A percentile compares a stretch with the other conserved stretches of the same genome.
Evolutionary conservation across 2,329 filamentous ascomycete genomes (phyloP).

Genomic region (Chrysosporium queenslandicum): DNA sequence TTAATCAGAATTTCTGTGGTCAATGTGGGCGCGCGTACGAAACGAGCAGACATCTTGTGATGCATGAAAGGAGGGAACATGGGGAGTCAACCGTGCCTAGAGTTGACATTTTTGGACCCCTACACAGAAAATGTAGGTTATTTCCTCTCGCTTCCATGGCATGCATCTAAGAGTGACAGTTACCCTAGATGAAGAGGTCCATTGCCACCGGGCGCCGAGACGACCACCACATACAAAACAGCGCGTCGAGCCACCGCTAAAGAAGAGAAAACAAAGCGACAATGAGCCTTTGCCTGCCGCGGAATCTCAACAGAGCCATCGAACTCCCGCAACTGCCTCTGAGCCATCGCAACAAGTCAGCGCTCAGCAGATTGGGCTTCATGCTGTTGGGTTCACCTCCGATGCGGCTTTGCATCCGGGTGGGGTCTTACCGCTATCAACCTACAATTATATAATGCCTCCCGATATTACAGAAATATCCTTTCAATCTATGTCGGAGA

Average conservation of each 20-base stretch:
- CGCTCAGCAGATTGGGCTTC: not conserved
- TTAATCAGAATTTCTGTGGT: not conserved
- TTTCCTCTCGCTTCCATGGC: not conserved
- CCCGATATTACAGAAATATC: no score
- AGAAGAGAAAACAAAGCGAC: not conserved
- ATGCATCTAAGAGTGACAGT: not conserved
- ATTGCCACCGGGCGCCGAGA: not conserved
- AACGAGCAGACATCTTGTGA: not conserved
- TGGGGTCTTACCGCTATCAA: no score
- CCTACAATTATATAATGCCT: no score
- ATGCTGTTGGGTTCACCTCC: no score
- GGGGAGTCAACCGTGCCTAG: not conserved
- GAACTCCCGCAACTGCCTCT: not conserved
- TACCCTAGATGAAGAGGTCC: not conserved
- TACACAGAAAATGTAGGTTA: not conserved
- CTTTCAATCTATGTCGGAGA: no score
- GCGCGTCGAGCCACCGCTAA: not conserved
- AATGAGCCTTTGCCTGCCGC: not conserved
- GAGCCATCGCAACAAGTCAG: not conserved
- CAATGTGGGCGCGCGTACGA: not conserved
- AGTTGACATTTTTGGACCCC: not conserved
- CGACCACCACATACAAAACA: not conserved
- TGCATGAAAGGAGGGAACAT: not conserved
- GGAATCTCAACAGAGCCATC: not conserved
- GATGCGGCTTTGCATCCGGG: no score